Evolutionary conservation across 2,329 filamentous ascomycete species (phyloP).

Genomic region (Bretziella fagacearum): DNA sequence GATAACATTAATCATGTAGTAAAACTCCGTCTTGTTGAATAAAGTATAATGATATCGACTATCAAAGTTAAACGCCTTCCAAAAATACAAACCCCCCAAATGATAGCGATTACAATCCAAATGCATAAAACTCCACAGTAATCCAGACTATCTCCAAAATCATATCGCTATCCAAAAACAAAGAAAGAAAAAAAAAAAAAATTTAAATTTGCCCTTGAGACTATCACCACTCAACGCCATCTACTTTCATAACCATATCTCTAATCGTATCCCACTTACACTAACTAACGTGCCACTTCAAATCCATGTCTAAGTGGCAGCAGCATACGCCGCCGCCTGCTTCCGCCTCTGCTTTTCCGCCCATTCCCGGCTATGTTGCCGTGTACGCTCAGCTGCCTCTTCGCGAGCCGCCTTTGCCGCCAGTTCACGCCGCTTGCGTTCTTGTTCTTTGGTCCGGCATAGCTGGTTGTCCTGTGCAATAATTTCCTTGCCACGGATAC

Average conservation of each 20-base stretch:
- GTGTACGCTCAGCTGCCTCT: conserved; percentile 43
- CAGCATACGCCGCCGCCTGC: conserved; percentile 16
- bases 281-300: background rate
- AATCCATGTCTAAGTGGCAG: background rate
- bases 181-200: background rate
- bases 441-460: conserved; percentile 32
- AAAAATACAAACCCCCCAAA: too few species aligned
- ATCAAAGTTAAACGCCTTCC: too few species aligned
- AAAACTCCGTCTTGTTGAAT: too few species aligned
- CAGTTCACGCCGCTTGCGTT: conserved; percentile 36
- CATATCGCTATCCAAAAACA: background rate
- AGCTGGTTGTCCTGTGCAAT: conserved; percentile 34
- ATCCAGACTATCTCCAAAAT: background rate
- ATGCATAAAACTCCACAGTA: too few species aligned
- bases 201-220: background rate
- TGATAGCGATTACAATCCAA: too few species aligned
- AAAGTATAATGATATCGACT: too few species aligned
- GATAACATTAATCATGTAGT: too few species aligned
- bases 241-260: background rate
- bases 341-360: conserved; percentile 39
- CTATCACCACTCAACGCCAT: background rate
- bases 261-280: too few species aligned
- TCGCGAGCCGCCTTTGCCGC: conserved; percentile 38
- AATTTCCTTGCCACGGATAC: conserved; percentile 35
- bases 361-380: conserved; percentile 43